Evolutionary conservation across 2,329 filamentous ascomycete genomes (phyloP), one percentile per base, ranked within the genome.

Genomic region (Hypoxylon sp.): DNA sequence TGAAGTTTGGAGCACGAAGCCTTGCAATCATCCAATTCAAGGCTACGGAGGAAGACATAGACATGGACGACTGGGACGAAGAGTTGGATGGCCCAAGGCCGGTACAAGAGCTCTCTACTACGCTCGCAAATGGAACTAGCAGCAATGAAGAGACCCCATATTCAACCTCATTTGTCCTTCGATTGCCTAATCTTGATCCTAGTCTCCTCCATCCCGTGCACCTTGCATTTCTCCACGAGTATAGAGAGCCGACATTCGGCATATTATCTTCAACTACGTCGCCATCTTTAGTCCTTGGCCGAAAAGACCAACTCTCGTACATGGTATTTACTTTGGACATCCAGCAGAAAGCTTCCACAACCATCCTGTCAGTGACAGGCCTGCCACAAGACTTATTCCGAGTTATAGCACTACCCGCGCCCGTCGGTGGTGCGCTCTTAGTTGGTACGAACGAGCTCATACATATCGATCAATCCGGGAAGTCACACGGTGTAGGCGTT

Each of bases 191-290:
- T 76, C 87, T 99, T 81, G 95, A 98, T 80, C 92, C 94, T 70
- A 90, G 88, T 70, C 86, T 99, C 73, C 89, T 95, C 67, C 92
- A 97, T 80, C 94, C 95, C 53, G 90, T 98, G 76, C 93, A 97
- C 78, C 88, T 99, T 76, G 91, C 93, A 61, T 99, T 99, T 80
- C 84, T 99, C 72, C 89, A 98, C 85, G 95, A 98, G 83, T 99
- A 99, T 81, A 91, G 96, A 79, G 96, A 98, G 81, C 95, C 96
- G 11, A 99, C 96, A 0, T 97, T 99, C 82, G 96, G 95, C 63
- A 94, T 99, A 67, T 85, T 99, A 46, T 96, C 94, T 51, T 93
- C 94, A 1, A 90, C 90, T 57, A 84, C 89, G 70, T 86, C 90
- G 37, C 89, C 91, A 13, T 94, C 94, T n/a, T 85, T 87, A 61